Percentiles rank a stretch among this genome's conserved stretches.
Conservation (phyloP, 805 yeast genomes). For the Pachysolen tannophilus region DNA sequence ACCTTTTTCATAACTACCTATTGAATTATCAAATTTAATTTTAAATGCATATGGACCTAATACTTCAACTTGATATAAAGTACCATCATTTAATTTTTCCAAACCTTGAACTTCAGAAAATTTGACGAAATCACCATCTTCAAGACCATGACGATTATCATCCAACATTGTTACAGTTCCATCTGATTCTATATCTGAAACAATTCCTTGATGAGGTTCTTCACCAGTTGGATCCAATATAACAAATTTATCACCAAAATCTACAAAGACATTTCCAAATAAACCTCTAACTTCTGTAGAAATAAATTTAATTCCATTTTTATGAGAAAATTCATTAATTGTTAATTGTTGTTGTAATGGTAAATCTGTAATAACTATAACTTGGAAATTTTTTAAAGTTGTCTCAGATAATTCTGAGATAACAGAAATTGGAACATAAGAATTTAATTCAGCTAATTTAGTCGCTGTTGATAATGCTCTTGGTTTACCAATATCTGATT, state of each 20-base stretch:
- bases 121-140: slow-evolving; percentile 86
- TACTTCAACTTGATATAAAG: slow-evolving; percentile 69
- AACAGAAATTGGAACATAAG: slow-evolving; percentile 80
- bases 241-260: slow-evolving; percentile 75
- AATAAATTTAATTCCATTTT: slow-evolving; percentile 67
- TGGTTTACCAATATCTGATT: slow-evolving; percentile 64
- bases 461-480: slow-evolving; percentile 68
- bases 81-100: slow-evolving; percentile 64
- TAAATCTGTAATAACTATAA: slow-evolving; percentile 75
- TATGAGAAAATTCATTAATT: slow-evolving; percentile 70
- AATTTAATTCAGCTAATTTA: slow-evolving; percentile 74
- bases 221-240: slow-evolving; percentile 87
- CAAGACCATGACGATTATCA: slow-evolving; percentile 86
- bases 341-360: slow-evolving; percentile 66
- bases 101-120: slow-evolving; percentile 83
- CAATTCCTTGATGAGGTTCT: slow-evolving; percentile 81
- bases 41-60: slow-evolving; percentile 93
- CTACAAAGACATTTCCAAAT: slow-evolving; percentile 84
- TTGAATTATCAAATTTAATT: slow-evolving; percentile 45
- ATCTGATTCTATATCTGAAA: slow-evolving; percentile 77
- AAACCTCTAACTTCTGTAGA: slow-evolving; percentile 80
- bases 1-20: slow-evolving; percentile 67
- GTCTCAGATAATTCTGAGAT: slow-evolving; percentile 47
- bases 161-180: slow-evolving; percentile 94
- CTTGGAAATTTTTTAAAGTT: slow-evolving; percentile 55